Evolutionary conservation across 2,329 filamentous ascomycete genomes (phyloP).

Genomic region (Ascochyta lentis): DNA sequence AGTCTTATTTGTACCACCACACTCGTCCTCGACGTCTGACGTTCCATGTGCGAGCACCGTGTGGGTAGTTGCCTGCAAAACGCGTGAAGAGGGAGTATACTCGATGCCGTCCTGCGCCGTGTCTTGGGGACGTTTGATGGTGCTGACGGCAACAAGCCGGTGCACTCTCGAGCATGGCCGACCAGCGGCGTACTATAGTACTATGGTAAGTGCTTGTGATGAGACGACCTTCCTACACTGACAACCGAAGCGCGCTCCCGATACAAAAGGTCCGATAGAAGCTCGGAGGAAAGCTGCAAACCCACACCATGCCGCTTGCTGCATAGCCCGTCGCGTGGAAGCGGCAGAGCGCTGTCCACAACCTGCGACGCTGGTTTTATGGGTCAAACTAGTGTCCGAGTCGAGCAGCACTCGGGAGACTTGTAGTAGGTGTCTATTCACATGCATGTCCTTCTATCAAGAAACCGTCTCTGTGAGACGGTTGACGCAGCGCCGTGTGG

Average conservation of each 20-base stretch:
- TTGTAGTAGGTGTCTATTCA: neutral
- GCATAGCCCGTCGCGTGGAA: conserved; percentile 47
- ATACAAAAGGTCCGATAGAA: conserved; percentile 30
- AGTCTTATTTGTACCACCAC: conserved; percentile 15
- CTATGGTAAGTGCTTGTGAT: neutral
- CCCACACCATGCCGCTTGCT: conserved; percentile 4
- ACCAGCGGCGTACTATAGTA: no score
- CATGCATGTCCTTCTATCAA: conserved; percentile 5
- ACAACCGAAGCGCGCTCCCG: conserved; percentile 10
- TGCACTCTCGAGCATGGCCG: neutral
- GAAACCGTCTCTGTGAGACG: conserved; percentile 6
- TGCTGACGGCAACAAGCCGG: neutral
- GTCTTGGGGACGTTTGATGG: neutral
- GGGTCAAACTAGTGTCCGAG: conserved; percentile 20
- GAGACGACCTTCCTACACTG: neutral
- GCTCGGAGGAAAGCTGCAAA: conserved; percentile 20
- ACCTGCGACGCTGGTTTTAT: conserved; percentile 35
- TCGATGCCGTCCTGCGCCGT: neutral
- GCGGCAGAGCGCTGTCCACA: conserved; percentile 32
- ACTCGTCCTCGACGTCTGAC: conserved; percentile 19
- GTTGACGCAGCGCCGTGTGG: conserved; percentile 2
- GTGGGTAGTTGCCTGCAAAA: conserved; percentile 2
- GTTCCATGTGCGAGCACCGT: conserved; percentile 15
- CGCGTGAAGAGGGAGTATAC: neutral
- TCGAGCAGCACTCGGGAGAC: conserved; percentile 1